Evolutionary conservation across 257 asterid species (phyloP).

Genomic region (Fraxinus americana): DNA sequence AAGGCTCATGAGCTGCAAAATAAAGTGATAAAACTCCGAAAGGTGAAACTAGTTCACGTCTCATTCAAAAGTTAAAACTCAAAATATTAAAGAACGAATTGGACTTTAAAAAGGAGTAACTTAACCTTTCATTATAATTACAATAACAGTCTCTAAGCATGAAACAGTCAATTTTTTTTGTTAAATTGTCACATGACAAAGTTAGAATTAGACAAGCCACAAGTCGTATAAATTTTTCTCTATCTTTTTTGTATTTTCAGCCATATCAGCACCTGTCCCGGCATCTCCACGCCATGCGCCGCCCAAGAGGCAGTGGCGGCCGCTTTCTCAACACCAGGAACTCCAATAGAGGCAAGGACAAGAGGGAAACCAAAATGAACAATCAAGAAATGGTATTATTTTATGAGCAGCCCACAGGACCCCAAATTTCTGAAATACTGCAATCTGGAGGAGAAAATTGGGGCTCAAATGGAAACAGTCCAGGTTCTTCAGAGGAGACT

Average conservation of each 20-base stretch:
- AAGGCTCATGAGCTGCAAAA: conserved; percentile 48
- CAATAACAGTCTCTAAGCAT: background rate
- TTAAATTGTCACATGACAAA: background rate
- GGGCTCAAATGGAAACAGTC: conserved; percentile 25
- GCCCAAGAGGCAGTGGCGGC: conserved; percentile 87
- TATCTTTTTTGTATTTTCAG: conserved; percentile 35
- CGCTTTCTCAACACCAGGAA: conserved; percentile 76
- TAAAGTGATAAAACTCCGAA: conserved; percentile 47
- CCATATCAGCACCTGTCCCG: conserved; percentile 81
- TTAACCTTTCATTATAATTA: background rate
- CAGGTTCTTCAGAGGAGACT: conserved; percentile 39
- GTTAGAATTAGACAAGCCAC: background rate
- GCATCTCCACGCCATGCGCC: conserved; percentile 90
- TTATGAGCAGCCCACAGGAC: conserved; percentile 24
- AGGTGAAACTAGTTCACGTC: conserved; percentile 36
- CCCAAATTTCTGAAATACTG: conserved; percentile 48
- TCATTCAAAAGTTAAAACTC: background rate
- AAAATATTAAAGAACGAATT: background rate
- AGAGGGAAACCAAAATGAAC: conserved; percentile 9
- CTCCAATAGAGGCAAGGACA: conserved; percentile 18
- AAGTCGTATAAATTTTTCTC: background rate
- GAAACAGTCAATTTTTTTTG: background rate
- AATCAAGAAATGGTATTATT: background rate
- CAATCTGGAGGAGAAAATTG: conserved; percentile 49
- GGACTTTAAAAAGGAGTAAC: background rate